Evolutionary conservation across 352 stramenopile genomes (phyloP).

Genomic region (Plasmopara muralis): DNA sequence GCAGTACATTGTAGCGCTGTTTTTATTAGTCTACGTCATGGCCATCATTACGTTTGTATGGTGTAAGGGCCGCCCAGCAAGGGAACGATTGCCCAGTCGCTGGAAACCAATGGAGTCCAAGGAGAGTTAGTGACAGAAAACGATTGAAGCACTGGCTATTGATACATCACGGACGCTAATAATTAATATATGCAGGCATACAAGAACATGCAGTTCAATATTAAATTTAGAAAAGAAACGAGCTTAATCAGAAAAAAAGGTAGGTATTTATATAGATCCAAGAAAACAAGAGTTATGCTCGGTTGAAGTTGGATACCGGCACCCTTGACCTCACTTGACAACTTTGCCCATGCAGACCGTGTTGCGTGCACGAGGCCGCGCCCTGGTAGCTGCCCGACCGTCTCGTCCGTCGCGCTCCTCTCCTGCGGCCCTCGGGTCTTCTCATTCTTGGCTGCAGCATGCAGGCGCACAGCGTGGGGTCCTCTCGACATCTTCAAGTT

Average conservation of each 20-base stretch:
- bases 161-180: background rate
- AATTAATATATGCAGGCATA: background rate
- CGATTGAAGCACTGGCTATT: no score
- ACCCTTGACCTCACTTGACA: slow-evolving; percentile 1
- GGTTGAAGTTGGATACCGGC: slow-evolving; percentile 22
- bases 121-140: slow-evolving; percentile 32
- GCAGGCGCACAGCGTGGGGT: slow-evolving; percentile 1
- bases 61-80: slow-evolving; percentile 59
- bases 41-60: slow-evolving; percentile 71
- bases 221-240: background rate
- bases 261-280: background rate
- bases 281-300: background rate
- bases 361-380: slow-evolving; percentile 24
- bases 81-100: slow-evolving; percentile 70
- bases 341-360: slow-evolving; percentile 23
- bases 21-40: slow-evolving; percentile 57
- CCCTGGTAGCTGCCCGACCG: slow-evolving; percentile 12
- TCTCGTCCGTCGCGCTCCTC: slow-evolving; percentile 12
- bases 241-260: no score
- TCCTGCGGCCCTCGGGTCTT: slow-evolving; percentile 5
- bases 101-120: slow-evolving; percentile 75
- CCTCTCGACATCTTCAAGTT: slow-evolving; percentile 10
- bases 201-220: background rate
- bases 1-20: slow-evolving; percentile 62
- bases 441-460: slow-evolving; percentile 10